Conservation (phyloP, 2,329 filamentous ascomycete genomes). For the Ploettnerulaceae sp. region DNA sequence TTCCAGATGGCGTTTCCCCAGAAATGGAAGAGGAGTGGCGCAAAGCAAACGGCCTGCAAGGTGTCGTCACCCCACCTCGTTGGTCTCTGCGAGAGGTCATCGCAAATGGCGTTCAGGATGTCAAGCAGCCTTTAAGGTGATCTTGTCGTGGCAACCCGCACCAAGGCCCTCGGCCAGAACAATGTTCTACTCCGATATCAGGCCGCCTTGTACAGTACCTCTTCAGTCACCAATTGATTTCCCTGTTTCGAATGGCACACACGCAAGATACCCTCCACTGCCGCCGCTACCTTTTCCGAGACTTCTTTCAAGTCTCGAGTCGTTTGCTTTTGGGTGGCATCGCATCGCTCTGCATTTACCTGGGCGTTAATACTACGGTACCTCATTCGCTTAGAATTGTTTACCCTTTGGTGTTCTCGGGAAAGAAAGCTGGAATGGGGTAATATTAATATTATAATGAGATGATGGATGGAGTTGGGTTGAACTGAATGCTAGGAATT, state of each 20-base stretch:
- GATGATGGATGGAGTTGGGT: slow-evolving; percentile 1
- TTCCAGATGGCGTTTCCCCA: slow-evolving; percentile 64
- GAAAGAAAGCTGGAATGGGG: slow-evolving; percentile 13
- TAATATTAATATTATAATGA: slow-evolving; percentile 28
- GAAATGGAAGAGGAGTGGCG: slow-evolving; percentile 69
- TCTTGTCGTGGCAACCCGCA: slow-evolving; percentile 2
- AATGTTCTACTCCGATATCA: background rate
- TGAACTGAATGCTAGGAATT: background rate
- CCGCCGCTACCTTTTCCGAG: slow-evolving; percentile 12
- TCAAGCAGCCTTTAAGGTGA: slow-evolving; percentile 58
- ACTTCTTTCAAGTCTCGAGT: too few species aligned
- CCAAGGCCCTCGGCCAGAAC: background rate
- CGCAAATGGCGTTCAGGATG: slow-evolving; percentile 62
- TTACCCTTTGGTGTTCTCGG: slow-evolving; percentile 6
- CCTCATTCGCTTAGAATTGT: slow-evolving; percentile 19
- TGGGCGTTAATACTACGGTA: slow-evolving; percentile 21
- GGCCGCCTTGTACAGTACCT: slow-evolving; percentile 21
- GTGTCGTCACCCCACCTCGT: slow-evolving; percentile 52
- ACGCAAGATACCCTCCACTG: slow-evolving; percentile 25
- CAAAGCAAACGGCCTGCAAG: slow-evolving; percentile 48
- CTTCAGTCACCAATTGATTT: slow-evolving; percentile 16
- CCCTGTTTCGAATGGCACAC: slow-evolving; percentile 17
- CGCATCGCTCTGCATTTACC: slow-evolving; percentile 6
- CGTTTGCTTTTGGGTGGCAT: slow-evolving; percentile 1
- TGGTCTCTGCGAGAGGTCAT: slow-evolving; percentile 72